Percentiles rank a stretch among this genome's conserved stretches.
These are phyloP conservation scores for Globisporangium nagaii DNA, from an alignment of 352 stramenopile genomes.

Conservation along the genomic window DNA sequence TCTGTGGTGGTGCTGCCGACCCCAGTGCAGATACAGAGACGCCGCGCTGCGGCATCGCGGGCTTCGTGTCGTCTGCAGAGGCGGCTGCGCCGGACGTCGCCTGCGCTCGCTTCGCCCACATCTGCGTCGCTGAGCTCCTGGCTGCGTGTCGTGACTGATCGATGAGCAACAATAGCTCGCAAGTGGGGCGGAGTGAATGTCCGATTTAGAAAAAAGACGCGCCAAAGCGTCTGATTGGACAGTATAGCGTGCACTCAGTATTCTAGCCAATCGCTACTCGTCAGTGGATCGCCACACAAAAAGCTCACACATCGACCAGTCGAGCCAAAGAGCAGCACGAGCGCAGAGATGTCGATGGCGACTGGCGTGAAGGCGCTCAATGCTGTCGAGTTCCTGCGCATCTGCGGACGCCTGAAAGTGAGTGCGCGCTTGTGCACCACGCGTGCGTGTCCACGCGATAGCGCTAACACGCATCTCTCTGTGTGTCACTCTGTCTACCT, in stretches of 20 bases:
- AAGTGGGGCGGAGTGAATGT: no score
- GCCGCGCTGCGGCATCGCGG: not conserved
- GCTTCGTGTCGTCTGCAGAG: not conserved
- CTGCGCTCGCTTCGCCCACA: constrained; percentile 31
- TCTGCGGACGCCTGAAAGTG: constrained; percentile 76
- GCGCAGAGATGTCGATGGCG: constrained; percentile 33
- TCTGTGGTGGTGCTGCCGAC: not conserved
- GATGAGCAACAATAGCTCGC: not conserved
- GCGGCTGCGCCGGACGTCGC: not conserved
- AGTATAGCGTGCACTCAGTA: constrained; percentile 3
- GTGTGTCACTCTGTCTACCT: not conserved
- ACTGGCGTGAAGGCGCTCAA: constrained; percentile 58
- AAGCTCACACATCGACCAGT: not conserved
- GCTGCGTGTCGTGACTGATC: not conserved
- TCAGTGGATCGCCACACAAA: not conserved
- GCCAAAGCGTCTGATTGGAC: constrained; percentile 25
- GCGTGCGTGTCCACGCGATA: no score
- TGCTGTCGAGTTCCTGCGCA: constrained; percentile 75
- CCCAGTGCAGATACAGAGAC: not conserved
- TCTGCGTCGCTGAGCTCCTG: constrained; percentile 1
- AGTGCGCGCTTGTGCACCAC: not conserved
- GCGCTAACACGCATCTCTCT: not conserved
- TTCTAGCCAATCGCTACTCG: constrained; percentile 1
- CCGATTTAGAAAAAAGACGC: constrained; percentile 3
- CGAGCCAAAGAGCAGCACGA: not conserved